A percentile compares a stretch with the other conserved stretches of the same genome.
Evolutionary conservation across 768 basidiomycete genomes (phyloP).

Genomic region (Terana coerulea): DNA sequence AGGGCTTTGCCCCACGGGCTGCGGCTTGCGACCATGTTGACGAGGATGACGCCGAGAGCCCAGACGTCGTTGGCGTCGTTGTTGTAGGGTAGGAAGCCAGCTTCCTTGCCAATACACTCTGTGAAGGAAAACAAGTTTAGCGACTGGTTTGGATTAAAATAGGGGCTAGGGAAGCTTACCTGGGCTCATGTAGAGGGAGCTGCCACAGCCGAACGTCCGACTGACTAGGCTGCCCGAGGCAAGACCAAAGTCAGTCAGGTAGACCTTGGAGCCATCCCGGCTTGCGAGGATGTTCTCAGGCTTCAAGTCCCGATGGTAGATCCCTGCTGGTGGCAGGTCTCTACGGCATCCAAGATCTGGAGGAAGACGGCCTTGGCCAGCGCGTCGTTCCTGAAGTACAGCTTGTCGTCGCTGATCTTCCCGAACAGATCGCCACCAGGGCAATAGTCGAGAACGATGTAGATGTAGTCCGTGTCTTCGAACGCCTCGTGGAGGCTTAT

Average conservation of each 20-base stretch:
- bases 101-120: constrained; percentile 54
- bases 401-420: constrained; percentile 33
- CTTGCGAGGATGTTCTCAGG: constrained; percentile 87
- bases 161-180: constrained; percentile 35
- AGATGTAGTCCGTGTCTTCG: constrained; percentile 57
- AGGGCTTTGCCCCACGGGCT: constrained; percentile 77
- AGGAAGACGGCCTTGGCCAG: constrained; percentile 45
- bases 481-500: constrained; percentile 64
- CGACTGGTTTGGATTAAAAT: constrained; percentile 1
- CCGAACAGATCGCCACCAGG: constrained; percentile 41
- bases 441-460: constrained; percentile 53
- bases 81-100: constrained; percentile 46
- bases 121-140: constrained; percentile 7
- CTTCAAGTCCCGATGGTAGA: constrained; percentile 98
- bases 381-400: constrained; percentile 39
- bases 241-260: constrained; percentile 43
- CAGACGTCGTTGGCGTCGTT: constrained; percentile 67
- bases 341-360: constrained; percentile 50
- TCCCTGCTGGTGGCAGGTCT: constrained; percentile 44
- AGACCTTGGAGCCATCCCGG: constrained; percentile 36
- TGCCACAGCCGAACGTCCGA: constrained; percentile 20
- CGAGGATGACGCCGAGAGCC: constrained; percentile 75
- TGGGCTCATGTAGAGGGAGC: constrained; percentile 62
- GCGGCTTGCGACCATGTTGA: constrained; percentile 76
- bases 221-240: constrained; percentile 18